Percentiles rank a stretch among this genome's conserved stretches.
These are phyloP conservation scores for Umbilicus rupestris DNA, from an alignment of 164 flowering plant species.

Conservation along the genomic window DNA sequence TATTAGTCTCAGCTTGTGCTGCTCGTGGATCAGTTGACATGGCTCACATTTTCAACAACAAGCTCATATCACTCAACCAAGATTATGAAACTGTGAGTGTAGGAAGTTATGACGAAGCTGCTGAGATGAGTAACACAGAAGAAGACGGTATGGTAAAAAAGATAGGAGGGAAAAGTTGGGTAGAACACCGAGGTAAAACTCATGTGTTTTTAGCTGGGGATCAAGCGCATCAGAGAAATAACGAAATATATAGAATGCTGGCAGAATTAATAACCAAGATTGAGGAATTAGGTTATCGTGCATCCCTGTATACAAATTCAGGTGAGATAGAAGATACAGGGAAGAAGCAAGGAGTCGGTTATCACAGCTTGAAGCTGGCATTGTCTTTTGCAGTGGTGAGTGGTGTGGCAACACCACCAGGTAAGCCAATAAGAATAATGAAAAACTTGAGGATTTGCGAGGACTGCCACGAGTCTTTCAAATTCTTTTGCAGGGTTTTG, in stretches of 20 bases:
- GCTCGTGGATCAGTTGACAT: slow-evolving; percentile 26
- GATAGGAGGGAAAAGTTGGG: slow-evolving; percentile 19
- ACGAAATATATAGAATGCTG: background rate
- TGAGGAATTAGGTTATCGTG: background rate
- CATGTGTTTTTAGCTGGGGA: slow-evolving; percentile 64
- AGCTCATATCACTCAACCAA: slow-evolving; percentile 31
- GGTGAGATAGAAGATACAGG: background rate
- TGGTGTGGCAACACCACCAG: background rate
- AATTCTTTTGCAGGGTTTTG: slow-evolving; percentile 8
- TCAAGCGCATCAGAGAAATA: slow-evolving; percentile 17
- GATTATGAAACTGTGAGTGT: slow-evolving; percentile 56
- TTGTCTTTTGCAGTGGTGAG: slow-evolving; percentile 3
- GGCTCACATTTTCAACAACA: slow-evolving; percentile 28
- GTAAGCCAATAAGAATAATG: slow-evolving; percentile 9
- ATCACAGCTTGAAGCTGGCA: slow-evolving; percentile 3
- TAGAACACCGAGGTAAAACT: slow-evolving; percentile 40
- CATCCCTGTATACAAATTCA: background rate
- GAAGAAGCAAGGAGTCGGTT: background rate
- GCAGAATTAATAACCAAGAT: background rate
- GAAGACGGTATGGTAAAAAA: slow-evolving; percentile 36
- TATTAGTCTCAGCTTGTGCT: slow-evolving; percentile 36
- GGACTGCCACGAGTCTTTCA: slow-evolving; percentile 9
- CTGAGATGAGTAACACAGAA: slow-evolving; percentile 48
- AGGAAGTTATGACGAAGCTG: slow-evolving; percentile 45
- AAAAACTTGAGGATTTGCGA: slow-evolving; percentile 11